These are phyloP conservation scores for Boletus edulis DNA, from an alignment of 768 basidiomycete species.

Conservation along the genomic window DNA sequence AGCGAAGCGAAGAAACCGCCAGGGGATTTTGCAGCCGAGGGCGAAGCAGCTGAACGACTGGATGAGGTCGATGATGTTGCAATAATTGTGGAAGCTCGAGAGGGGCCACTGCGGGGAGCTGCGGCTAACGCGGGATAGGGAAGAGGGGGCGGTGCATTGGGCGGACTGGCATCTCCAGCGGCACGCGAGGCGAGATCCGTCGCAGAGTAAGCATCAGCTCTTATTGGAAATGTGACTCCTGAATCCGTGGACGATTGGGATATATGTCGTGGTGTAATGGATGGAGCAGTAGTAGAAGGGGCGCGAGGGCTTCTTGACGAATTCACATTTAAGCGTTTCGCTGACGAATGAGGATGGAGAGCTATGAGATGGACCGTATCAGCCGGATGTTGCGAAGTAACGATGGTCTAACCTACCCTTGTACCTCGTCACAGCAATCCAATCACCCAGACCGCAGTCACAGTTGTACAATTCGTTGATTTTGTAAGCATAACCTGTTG, in stretches of 20 bases:
- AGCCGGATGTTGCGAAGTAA: background rate
- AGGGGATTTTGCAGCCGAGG: conserved; percentile 40
- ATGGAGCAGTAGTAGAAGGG: conserved; percentile 42
- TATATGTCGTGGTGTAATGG: conserved; percentile 59
- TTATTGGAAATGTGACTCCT: conserved; percentile 74
- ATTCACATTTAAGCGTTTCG: conserved; percentile 28
- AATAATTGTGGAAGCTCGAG: conserved; percentile 32
- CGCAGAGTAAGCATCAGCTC: conserved; percentile 74
- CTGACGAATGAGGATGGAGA: conserved; percentile 20
- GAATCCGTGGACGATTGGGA: conserved; percentile 73
- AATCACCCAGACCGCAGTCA: conserved; percentile 77
- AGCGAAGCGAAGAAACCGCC: conserved; percentile 73
- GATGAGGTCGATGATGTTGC: conserved; percentile 47
- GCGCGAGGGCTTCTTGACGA: conserved; percentile 19
- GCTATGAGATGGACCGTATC: conserved; percentile 9
- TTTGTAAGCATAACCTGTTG: conserved; percentile 71
- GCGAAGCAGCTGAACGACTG: conserved; percentile 43
- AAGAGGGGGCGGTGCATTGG: conserved; percentile 57
- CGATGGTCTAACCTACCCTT: conserved; percentile 42
- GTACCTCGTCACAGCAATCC: conserved; percentile 57
- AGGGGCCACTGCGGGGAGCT: conserved; percentile 25
- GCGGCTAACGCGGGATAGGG: conserved; percentile 73
- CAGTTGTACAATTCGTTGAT: conserved; percentile 77
- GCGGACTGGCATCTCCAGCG: conserved; percentile 46
- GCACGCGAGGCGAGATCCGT: conserved; percentile 63